Percentiles rank a stretch among this genome's conserved stretches.
Evolutionary conservation across 148 eudicot genomes (phyloP).

Genomic region (Amaranthus cruentus): DNA sequence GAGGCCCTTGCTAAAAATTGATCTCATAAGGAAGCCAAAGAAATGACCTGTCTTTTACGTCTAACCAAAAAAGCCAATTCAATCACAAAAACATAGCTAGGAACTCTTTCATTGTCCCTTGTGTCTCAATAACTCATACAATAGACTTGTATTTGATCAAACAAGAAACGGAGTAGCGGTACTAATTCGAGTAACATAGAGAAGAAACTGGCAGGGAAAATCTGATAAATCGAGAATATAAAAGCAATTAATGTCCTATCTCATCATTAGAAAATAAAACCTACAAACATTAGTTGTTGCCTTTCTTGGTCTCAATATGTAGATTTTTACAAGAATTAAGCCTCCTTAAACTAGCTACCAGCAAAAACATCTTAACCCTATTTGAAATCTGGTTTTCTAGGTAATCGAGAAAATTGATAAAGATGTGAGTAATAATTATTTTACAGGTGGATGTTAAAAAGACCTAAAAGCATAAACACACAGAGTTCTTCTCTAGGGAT

Average conservation of each 20-base stretch:
- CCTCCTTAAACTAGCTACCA: background rate
- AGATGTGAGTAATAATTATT: no score
- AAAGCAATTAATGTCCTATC: background rate
- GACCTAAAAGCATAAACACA: background rate
- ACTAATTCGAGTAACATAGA: background rate
- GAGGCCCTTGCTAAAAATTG: no score
- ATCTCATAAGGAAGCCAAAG: no score
- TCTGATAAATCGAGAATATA: background rate
- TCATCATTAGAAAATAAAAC: background rate
- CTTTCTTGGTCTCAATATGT: background rate
- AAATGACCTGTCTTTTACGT: no score
- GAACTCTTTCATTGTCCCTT: no score
- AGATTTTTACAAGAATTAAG: background rate
- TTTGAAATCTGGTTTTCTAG: background rate
- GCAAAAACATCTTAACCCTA: background rate
- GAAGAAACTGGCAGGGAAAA: background rate
- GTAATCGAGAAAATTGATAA: background rate
- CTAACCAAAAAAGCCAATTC: no score
- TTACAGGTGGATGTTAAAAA: no score
- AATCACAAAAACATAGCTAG: background rate
- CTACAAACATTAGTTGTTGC: background rate
- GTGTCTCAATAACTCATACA: no score
- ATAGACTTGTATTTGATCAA: background rate
- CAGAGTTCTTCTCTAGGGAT: background rate
- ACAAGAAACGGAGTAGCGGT: background rate